Percentiles rank a stretch among this genome's conserved stretches.
These are phyloP conservation scores for Craterostigma plantagineum DNA, from an alignment of 257 asterid genomes.

Conservation along the genomic window DNA sequence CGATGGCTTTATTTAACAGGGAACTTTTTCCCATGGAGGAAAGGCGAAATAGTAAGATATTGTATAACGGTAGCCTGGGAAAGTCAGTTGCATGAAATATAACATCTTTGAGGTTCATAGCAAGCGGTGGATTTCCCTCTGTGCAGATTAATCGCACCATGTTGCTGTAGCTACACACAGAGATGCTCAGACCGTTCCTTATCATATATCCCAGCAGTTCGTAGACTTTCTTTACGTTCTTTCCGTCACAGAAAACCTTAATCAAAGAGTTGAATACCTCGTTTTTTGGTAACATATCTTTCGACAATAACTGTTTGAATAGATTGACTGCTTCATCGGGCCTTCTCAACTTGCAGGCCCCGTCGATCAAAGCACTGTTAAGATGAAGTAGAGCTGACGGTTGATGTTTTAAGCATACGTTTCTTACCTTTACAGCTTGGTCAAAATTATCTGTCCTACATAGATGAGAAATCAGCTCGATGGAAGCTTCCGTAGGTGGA, in stretches of 20 bases:
- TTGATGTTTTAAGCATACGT: conserved; percentile 21
- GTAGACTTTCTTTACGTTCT: conserved; percentile 19
- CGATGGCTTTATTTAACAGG: conserved; percentile 18
- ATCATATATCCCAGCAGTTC: conserved; percentile 39
- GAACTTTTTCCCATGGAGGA: conserved; percentile 14
- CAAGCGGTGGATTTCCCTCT: conserved; percentile 21
- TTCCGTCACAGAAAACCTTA: conserved; percentile 25
- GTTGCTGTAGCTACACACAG: conserved; percentile 35
- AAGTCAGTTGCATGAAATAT: conserved; percentile 21
- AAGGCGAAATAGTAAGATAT: conserved; percentile 42
- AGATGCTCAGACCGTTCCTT: conserved; percentile 27
- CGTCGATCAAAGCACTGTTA: conserved; percentile 27
- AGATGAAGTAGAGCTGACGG: conserved; percentile 18
- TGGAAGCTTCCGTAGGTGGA: conserved; percentile 24
- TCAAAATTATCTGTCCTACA: conserved; percentile 26
- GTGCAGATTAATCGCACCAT: conserved; percentile 24
- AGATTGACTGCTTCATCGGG: conserved; percentile 28
- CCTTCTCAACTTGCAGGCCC: conserved; percentile 26
- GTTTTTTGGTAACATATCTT: conserved; percentile 13
- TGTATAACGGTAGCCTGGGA: conserved; percentile 25
- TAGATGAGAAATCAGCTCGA: conserved; percentile 30
- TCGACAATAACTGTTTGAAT: conserved; percentile 20
- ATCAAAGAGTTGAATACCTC: conserved; percentile 26
- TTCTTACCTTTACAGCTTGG: conserved; percentile 34
- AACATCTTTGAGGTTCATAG: conserved; percentile 32